Evolutionary conservation across 108 stramenopile species (phyloP).

Genomic region (Nitzschia palea): DNA sequence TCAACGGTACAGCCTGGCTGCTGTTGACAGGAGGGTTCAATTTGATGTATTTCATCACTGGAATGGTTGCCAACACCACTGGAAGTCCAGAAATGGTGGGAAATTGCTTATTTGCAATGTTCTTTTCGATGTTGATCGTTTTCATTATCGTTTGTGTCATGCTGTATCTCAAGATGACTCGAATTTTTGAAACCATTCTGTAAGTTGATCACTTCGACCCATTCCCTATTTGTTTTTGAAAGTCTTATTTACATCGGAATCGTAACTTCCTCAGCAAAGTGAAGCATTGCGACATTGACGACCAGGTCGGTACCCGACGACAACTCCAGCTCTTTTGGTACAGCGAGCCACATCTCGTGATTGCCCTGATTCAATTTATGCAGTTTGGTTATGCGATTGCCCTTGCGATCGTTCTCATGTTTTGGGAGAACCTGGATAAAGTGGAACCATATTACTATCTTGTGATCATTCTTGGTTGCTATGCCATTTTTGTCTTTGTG

Average conservation of each 20-base stretch:
- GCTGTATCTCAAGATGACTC: constrained; percentile 34
- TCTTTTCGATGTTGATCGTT: constrained; percentile 28
- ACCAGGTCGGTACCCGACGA: constrained; percentile 7
- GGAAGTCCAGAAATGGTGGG: constrained; percentile 25
- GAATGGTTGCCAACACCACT: constrained; percentile 47
- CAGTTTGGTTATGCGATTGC: constrained; percentile 85
- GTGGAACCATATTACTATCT: constrained; percentile 21
- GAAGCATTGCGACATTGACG: neutral
- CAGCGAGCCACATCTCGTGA: constrained; percentile 59
- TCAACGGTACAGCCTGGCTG: constrained; percentile 69
- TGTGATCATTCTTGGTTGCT: constrained; percentile 43
- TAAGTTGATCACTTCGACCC: constrained; percentile 9
- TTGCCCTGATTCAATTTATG: constrained; percentile 71
- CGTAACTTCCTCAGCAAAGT: neutral
- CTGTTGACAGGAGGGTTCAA: constrained; percentile 58
- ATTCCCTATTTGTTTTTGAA: too few relatives aligned
- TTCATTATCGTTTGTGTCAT: constrained; percentile 39
- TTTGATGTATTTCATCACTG: constrained; percentile 59
- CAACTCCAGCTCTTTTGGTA: constrained; percentile 77
- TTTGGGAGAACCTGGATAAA: constrained; percentile 33
- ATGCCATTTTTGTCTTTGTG: constrained; percentile 55
- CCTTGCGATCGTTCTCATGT: constrained; percentile 64
- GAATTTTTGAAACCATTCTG: constrained; percentile 42
- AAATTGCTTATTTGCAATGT: constrained; percentile 33
- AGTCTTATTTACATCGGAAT: too few relatives aligned